These are phyloP conservation scores for Globisporangium echinulatum DNA, from an alignment of 352 stramenopile genomes.

Conservation along the genomic window DNA sequence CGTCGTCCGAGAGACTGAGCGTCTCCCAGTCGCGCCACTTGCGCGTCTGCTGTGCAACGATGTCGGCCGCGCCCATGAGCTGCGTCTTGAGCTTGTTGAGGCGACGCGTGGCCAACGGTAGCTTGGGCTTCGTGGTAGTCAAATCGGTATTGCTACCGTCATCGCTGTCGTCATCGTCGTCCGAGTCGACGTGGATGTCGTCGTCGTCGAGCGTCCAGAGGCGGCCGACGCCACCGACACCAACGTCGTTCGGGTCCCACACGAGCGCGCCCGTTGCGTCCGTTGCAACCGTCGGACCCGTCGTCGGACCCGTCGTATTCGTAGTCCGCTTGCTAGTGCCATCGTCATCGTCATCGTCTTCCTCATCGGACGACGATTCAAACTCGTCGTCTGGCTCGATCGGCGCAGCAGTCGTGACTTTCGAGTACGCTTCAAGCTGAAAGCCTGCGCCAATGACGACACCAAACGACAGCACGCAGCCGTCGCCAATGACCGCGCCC, in stretches of 20 bases:
- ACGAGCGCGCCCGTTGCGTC: conserved; percentile 17
- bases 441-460: conserved; percentile 80
- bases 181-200: conserved; percentile 63
- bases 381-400: conserved; percentile 70
- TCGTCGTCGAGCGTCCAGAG: conserved; percentile 85
- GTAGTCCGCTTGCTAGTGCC: no score
- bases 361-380: conserved; percentile 54
- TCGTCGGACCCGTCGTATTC: conserved; percentile 1
- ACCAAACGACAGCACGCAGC: conserved; percentile 74
- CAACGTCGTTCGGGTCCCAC: conserved; percentile 70
- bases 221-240: conserved; percentile 55
- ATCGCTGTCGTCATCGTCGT: conserved; percentile 44
- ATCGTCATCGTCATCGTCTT: conserved; percentile 18
- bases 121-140: conserved; percentile 24
- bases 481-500: conserved; percentile 62
- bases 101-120: conserved; percentile 19
- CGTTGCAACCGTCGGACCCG: background rate
- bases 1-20: conserved; percentile 66
- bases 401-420: conserved; percentile 60
- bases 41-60: conserved; percentile 43
- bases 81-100: conserved; percentile 65
- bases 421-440: conserved; percentile 58
- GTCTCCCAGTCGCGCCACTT: conserved; percentile 80
- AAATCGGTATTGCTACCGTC: conserved; percentile 27
- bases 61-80: conserved; percentile 59